These are phyloP conservation scores for Chrysoporthe deuterocubensis DNA, from an alignment of 2,329 filamentous ascomycete genomes.

Conservation along the genomic window DNA sequence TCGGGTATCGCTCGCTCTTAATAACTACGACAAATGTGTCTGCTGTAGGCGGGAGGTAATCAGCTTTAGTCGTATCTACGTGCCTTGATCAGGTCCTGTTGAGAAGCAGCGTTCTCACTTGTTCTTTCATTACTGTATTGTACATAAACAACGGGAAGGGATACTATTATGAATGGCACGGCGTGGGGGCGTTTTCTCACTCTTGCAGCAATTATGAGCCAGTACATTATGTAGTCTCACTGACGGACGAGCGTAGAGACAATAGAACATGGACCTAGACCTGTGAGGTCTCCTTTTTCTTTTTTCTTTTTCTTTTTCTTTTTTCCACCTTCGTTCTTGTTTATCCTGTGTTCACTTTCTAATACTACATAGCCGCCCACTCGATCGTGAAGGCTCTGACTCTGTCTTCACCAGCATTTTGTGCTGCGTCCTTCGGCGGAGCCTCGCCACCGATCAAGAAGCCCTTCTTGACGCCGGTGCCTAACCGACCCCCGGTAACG, in stretches of 20 bases:
- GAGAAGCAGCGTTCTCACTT: neutral
- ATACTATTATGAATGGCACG: conserved; percentile 21
- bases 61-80: conserved; percentile 89
- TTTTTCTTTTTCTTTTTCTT: conserved; percentile 8
- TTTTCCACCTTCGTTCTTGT: conserved; percentile 5
- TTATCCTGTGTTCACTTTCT: neutral
- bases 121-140: conserved; percentile 3
- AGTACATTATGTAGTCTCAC: conserved; percentile 4
- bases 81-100: conserved; percentile 58
- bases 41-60: conserved; percentile 88
- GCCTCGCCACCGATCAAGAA: conserved; percentile 80
- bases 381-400: conserved; percentile 84
- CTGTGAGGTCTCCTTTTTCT: neutral
- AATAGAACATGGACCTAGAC: conserved; percentile 7
- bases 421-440: conserved; percentile 35
- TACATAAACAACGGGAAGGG: conserved; percentile 19
- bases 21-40: conserved; percentile 96
- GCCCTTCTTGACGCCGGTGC: conserved; percentile 95
- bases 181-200: conserved; percentile 19
- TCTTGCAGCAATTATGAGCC: neutral
- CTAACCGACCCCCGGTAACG: conserved; percentile 82
- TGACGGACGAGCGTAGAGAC: neutral
- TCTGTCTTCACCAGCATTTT: conserved; percentile 39
- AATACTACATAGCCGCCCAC: conserved; percentile 85
- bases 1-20: conserved; percentile 89